phyloP scores from a whole-genome alignment of 257 asterid species.

The Dorcoceras hygrometricum region DNA sequence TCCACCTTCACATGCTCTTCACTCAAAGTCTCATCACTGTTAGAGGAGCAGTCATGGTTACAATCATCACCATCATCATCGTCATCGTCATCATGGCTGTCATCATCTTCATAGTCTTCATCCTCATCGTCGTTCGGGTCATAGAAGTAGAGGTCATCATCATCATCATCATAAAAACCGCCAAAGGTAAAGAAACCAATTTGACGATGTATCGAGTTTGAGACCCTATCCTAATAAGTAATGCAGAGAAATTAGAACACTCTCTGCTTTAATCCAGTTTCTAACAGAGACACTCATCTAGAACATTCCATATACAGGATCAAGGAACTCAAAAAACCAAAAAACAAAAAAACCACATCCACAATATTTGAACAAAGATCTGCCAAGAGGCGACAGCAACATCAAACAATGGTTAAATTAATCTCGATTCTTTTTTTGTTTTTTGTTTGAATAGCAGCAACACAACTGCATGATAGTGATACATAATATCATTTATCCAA shows the following conservation, averaged over 20 bases:
- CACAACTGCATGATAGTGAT: constrained; percentile 5
- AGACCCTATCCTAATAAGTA: constrained; percentile 46
- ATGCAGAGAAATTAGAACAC: constrained; percentile 39
- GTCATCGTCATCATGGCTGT: not conserved
- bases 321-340: constrained; percentile 8
- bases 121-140: constrained; percentile 20
- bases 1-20: constrained; percentile 25
- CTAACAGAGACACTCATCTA: constrained; percentile 22
- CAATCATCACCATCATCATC: constrained; percentile 18
- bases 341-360: constrained; percentile 7
- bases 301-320: constrained; percentile 18
- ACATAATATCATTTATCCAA: constrained; percentile 6
- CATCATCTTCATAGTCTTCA: constrained; percentile 20
- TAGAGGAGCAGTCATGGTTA: constrained; percentile 22
- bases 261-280: constrained; percentile 27
- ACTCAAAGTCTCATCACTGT: constrained; percentile 27
- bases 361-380: not conserved
- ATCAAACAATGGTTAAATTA: not conserved
- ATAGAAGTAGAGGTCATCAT: constrained; percentile 24
- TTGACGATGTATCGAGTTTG: constrained; percentile 30
- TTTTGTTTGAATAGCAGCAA: not conserved
- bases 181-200: constrained; percentile 39
- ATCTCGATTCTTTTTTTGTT: not conserved
- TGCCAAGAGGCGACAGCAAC: not conserved
- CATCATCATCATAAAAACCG: constrained; percentile 37